These are phyloP conservation scores for Parachaetomium inaequale DNA, from an alignment of 495 filamentous ascomycete species.

Conservation along the genomic window DNA sequence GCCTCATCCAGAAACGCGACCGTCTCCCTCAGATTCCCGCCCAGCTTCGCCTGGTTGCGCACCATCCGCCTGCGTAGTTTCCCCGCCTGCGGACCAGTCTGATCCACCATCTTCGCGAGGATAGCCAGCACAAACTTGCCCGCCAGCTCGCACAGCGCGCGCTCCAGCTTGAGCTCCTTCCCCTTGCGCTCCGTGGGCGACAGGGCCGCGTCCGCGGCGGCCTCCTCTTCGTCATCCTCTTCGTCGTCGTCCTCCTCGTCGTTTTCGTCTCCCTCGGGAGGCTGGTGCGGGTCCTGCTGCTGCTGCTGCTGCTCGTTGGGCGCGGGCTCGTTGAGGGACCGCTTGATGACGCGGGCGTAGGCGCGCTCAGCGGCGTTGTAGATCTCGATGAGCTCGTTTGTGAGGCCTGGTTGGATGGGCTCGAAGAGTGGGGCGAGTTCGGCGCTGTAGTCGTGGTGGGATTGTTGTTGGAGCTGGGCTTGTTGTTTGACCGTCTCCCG, in stretches of 20 bases:
- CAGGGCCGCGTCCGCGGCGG: conserved; percentile 45
- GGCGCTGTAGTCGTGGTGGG: conserved; percentile 24
- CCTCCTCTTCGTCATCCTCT: conserved; percentile 50
- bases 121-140: conserved; percentile 78
- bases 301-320: conserved; percentile 53
- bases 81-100: conserved; percentile 53
- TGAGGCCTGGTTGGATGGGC: conserved; percentile 55
- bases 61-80: conserved; percentile 60
- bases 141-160: conserved; percentile 77
- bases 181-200: conserved; percentile 52
- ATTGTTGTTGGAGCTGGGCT: conserved; percentile 22
- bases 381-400: conserved; percentile 64
- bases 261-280: conserved; percentile 52
- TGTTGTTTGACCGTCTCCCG: conserved; percentile 40
- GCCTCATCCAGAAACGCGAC: conserved; percentile 67
- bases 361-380: conserved; percentile 70
- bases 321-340: conserved; percentile 60
- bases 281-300: conserved; percentile 29
- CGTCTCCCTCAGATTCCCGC: conserved; percentile 72
- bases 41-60: conserved; percentile 63
- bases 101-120: conserved; percentile 67
- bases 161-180: conserved; percentile 67
- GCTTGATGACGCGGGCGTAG: conserved; percentile 65
- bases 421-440: conserved; percentile 60
- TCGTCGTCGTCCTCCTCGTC: conserved; percentile 57